Evolutionary conservation across 1,284 basidiomycete genomes (phyloP).

Genomic region (Waitea zeae): DNA sequence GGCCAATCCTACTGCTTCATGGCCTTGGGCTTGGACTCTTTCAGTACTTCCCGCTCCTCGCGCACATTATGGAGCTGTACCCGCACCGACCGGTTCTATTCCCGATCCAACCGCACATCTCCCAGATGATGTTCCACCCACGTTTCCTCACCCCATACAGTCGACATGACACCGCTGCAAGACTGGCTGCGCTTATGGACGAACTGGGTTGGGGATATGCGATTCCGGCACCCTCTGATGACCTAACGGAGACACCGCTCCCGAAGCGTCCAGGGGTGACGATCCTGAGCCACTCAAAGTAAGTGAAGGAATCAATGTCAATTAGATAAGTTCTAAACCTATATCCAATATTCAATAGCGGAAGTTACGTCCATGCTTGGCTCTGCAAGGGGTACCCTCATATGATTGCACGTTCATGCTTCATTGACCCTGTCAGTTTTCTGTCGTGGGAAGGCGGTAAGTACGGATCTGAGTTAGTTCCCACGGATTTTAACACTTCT

Average conservation of each 20-base stretch:
- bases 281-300: constrained; percentile 82
- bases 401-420: constrained; percentile 59
- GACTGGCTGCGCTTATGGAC: constrained; percentile 40
- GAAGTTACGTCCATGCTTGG: constrained; percentile 69
- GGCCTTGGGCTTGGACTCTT: constrained; percentile 72
- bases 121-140: constrained; percentile 68
- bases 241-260: not conserved
- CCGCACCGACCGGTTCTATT: constrained; percentile 63
- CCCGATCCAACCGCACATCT: constrained; percentile 70
- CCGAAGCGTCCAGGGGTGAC: constrained; percentile 36
- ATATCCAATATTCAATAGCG: constrained; percentile 13
- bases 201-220: constrained; percentile 46
- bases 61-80: constrained; percentile 30
- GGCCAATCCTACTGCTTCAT: constrained; percentile 71
- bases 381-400: constrained; percentile 64
- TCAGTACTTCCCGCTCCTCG: constrained; percentile 41
- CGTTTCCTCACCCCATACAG: constrained; percentile 55
- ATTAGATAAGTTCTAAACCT: not conserved
- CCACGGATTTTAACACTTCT: too few relatives aligned
- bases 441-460: constrained; percentile 83
- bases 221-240: constrained; percentile 9
- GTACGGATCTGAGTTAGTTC: too few relatives aligned
- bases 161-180: constrained; percentile 37
- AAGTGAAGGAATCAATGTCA: constrained; percentile 10
- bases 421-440: constrained; percentile 81